Conservation (phyloP, 1,284 basidiomycete genomes). For the Athelia sp. region DNA sequence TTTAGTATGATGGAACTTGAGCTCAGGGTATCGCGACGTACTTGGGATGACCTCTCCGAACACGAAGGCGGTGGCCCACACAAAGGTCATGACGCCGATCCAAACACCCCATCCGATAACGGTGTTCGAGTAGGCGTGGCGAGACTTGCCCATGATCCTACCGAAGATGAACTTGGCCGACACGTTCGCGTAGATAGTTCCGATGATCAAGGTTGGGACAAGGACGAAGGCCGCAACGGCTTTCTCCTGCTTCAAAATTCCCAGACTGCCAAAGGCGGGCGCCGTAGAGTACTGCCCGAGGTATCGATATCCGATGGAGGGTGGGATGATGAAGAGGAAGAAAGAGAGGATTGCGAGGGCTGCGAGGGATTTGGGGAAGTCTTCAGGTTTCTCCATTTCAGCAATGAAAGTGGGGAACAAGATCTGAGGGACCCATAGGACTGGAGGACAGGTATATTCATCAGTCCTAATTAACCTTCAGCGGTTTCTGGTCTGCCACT, state of each 20-base stretch:
- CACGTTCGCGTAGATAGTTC: constrained; percentile 1
- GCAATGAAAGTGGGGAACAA: constrained; percentile 1
- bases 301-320: background rate
- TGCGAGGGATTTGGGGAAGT: constrained; percentile 1
- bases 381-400: background rate
- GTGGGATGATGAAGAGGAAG: background rate
- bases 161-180: background rate
- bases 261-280: background rate
- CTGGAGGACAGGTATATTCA: too few relatives aligned
- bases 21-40: too few relatives aligned
- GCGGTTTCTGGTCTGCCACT: background rate
- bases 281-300: background rate
- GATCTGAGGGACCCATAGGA: background rate
- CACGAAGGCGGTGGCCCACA: background rate
- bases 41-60: background rate
- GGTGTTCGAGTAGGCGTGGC: background rate
- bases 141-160: background rate
- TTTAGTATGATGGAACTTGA: too few relatives aligned
- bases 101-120: constrained; percentile 1
- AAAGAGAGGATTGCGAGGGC: background rate
- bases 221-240: background rate
- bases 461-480: background rate
- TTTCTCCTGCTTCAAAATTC: background rate
- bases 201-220: background rate
- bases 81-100: background rate